These are phyloP conservation scores for Kwoniella mangroviensis DNA, from an alignment of 768 basidiomycete species.

Conservation along the genomic window DNA sequence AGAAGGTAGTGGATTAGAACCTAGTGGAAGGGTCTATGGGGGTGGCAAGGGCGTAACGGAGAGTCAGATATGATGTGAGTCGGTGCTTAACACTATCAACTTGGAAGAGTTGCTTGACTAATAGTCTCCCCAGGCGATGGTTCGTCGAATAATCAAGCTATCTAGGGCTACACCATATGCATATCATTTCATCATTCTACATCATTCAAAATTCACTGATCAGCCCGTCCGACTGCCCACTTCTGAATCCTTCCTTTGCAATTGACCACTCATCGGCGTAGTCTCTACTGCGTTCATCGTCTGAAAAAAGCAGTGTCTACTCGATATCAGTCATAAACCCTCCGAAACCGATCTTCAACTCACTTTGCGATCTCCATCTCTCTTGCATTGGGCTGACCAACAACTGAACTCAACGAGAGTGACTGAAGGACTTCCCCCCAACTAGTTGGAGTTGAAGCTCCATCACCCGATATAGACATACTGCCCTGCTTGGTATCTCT, in stretches of 20 bases:
- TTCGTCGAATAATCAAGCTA: background rate
- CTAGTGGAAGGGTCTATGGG: slow-evolving; percentile 36
- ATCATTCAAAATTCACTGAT: background rate
- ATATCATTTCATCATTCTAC: background rate
- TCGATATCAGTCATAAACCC: background rate
- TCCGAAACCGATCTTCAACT: background rate
- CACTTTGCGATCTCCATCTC: background rate
- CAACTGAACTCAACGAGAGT: background rate
- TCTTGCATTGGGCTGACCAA: background rate
- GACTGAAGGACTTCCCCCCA: background rate
- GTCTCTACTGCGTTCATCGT: background rate
- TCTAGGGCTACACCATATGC: background rate
- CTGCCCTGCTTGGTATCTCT: background rate
- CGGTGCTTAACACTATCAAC: background rate
- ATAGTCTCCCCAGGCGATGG: background rate
- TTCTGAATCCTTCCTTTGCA: background rate
- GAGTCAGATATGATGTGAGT: background rate
- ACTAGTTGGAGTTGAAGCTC: background rate
- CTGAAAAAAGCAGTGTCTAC: background rate
- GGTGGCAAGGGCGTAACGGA: slow-evolving; percentile 30
- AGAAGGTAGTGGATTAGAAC: slow-evolving; percentile 48
- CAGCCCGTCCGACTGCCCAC: background rate
- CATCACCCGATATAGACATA: background rate
- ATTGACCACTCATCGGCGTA: background rate
- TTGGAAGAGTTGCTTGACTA: background rate